phyloP scores from a whole-genome alignment of 139 green algal genomes.

The Nannochloris sp. region DNA sequence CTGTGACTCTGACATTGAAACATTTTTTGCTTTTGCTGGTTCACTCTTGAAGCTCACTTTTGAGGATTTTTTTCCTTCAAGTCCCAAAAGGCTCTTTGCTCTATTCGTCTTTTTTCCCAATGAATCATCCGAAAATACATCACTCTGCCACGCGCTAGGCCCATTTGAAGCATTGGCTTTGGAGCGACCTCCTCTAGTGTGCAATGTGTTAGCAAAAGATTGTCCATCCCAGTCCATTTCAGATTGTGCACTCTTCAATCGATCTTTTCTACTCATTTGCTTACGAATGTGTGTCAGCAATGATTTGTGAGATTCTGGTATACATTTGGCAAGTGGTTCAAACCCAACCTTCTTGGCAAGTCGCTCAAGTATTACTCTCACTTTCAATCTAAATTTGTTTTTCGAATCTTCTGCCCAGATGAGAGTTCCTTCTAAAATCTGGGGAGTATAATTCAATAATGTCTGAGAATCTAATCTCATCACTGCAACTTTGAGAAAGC shows the following conservation, averaged over 20 bases:
- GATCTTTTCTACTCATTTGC: conserved; percentile 43
- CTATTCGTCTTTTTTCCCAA: neutral
- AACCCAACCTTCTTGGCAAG: conserved; percentile 76
- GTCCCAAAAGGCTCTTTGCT: neutral
- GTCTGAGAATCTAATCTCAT: conserved; percentile 66
- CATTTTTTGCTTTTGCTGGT: neutral
- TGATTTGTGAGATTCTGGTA: conserved; percentile 62
- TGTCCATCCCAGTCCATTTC: conserved; percentile 28
- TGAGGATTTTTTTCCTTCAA: conserved; percentile 8
- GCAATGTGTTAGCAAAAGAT: neutral
- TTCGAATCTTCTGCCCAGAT: conserved; percentile 87
- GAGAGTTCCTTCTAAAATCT: conserved; percentile 81
- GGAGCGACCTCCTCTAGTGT: conserved; percentile 7
- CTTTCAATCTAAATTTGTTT: conserved; percentile 95
- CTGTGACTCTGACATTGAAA: conserved; percentile 4
- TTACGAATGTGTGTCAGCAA: conserved; percentile 88
- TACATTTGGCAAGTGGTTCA: conserved; percentile 62
- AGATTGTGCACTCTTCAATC: conserved; percentile 24
- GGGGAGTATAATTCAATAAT: conserved; percentile 51
- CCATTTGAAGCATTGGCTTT: conserved; percentile 4
- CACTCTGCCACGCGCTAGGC: conserved; percentile 56
- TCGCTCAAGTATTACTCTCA: conserved; percentile 81
- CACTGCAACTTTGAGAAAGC: conserved; percentile 85
- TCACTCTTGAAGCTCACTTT: conserved; percentile 8
- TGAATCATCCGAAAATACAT: conserved; percentile 60